Base-by-base conservation (phyloP, 2,329 filamentous ascomycete genomes). In the Pseudogymnoascus sp. region DNA sequence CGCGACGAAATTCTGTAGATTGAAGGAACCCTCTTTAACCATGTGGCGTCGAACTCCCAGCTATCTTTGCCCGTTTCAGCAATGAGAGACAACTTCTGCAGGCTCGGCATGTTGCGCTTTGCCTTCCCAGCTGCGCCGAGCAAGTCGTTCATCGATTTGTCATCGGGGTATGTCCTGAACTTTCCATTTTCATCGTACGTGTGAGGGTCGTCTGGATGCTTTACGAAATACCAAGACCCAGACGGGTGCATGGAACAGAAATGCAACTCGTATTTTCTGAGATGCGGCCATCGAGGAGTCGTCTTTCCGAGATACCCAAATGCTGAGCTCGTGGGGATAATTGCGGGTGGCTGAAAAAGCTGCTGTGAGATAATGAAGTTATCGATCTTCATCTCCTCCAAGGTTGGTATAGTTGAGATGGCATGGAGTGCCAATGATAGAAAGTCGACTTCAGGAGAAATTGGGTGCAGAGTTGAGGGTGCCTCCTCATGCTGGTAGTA, bases 401-500 rank as follows among this genome's bases (percentile, higher is more conserved):
- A 29, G 9, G 41, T 47, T 15, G 41, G 41, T 6, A 29, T 47
- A 24, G 9, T 29, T 8, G 41, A 47, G 6, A 47, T 47, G 5
- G 41, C 41, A 4, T 29, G 29, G 1, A 47, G 29, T 29, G 41
- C 41, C 41, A 47, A 47, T n/a, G 6, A 47, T 3, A 47, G 29
- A n/a, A 1, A 10, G 24, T 47, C 41, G 24, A 47, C 29, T 9
- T 11, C 13, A 1, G 41, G 41, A 9, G 59, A 10, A 8, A 44
- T 26, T 3, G n/a, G 21, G 1, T 60, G 59, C 11, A 58, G 26
- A 61, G 57, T 58, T 1, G 44, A 47, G 4, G 57, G 61, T 1
- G 39, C 54, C 9, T 57, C 57, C 11, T 60, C 37, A 35, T 61
- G 59, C 31, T 62, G 63, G 36, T 60, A 58, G 29, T 60, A 54